Conservation (phyloP, 2,329 filamentous ascomycete genomes). For the Coniochaeta hoffmannii region DNA sequence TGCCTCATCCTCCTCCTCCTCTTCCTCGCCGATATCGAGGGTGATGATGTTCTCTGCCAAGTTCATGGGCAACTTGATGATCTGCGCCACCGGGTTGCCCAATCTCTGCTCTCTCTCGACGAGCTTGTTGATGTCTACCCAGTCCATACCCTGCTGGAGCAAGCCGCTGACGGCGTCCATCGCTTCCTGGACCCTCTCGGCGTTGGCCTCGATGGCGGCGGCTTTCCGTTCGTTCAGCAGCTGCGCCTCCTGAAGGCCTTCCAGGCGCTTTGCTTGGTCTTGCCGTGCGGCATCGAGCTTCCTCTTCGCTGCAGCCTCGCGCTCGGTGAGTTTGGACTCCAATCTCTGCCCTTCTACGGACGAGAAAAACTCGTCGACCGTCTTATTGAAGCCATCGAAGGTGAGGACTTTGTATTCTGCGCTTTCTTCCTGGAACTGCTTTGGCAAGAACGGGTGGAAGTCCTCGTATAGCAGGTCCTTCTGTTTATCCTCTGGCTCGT, state of each 20-base stretch:
- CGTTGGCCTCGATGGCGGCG: constrained; percentile 81
- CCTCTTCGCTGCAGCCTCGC: constrained; percentile 71
- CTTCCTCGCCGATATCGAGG: constrained; percentile 62
- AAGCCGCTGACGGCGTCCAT: constrained; percentile 87
- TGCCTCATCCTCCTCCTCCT: constrained; percentile 44
- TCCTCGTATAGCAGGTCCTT: constrained; percentile 73
- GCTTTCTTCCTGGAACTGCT: constrained; percentile 65
- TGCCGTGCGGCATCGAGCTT: constrained; percentile 79
- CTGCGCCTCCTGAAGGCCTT: constrained; percentile 74
- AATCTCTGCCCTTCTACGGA: constrained; percentile 92
- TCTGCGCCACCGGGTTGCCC: constrained; percentile 76
- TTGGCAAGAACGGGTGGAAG: constrained; percentile 85
- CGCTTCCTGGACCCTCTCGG: constrained; percentile 85
- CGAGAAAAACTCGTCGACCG: constrained; percentile 94
- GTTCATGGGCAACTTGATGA: constrained; percentile 82
- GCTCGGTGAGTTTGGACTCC: constrained; percentile 73
- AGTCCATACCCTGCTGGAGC: constrained; percentile 94
- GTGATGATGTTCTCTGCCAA: constrained; percentile 86
- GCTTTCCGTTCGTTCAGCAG: constrained; percentile 81
- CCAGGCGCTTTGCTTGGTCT: constrained; percentile 80
- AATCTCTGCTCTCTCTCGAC: constrained; percentile 80
- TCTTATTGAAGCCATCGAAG: constrained; percentile 82
- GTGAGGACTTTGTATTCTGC: constrained; percentile 58
- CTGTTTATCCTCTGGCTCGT: constrained; percentile 25
- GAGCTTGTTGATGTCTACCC: constrained; percentile 82